Evolutionary conservation across 2,329 filamentous ascomycete species (phyloP).

Genomic region (Pseudohalonectria lignicola): DNA sequence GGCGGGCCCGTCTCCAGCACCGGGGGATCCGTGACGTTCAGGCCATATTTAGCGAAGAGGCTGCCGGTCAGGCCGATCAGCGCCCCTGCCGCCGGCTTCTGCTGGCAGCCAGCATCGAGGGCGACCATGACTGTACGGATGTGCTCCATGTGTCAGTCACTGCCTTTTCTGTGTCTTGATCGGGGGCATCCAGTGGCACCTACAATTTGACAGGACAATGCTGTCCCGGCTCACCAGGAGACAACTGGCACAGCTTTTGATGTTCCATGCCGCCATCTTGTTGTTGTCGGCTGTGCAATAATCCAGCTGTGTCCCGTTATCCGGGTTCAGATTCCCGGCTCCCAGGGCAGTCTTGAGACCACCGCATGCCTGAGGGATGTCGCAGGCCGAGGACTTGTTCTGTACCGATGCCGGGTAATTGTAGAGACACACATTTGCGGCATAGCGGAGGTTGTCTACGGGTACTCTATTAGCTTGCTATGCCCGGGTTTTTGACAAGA

Average conservation of each 20-base stretch:
- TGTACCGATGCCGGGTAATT: constrained; percentile 18
- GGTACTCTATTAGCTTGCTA: too few species aligned
- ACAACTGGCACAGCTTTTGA: constrained; percentile 29
- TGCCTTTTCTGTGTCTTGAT: background rate
- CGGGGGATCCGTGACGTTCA: constrained; percentile 27
- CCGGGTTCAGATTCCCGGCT: constrained; percentile 16
- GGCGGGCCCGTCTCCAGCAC: constrained; percentile 13
- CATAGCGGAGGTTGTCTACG: constrained; percentile 37
- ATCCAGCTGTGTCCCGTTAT: constrained; percentile 17
- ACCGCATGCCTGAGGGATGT: constrained; percentile 27
- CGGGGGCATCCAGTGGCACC: too few species aligned
- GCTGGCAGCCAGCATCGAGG: constrained; percentile 34
- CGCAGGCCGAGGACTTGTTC: constrained; percentile 28
- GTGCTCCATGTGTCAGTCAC: too few species aligned
- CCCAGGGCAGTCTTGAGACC: constrained; percentile 26
- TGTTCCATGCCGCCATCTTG: constrained; percentile 16
- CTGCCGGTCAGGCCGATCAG: constrained; percentile 28
- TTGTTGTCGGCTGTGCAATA: constrained; percentile 30
- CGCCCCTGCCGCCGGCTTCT: constrained; percentile 25
- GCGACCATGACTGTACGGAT: constrained; percentile 30
- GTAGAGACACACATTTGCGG: constrained; percentile 35
- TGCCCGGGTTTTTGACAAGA: too few species aligned
- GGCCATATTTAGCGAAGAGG: constrained; percentile 23
- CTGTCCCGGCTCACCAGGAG: constrained; percentile 27
- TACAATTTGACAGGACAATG: constrained; percentile 37